These are phyloP conservation scores for Mrakia frigida DNA, from an alignment of 768 basidiomycete genomes.

Conservation along the genomic window DNA sequence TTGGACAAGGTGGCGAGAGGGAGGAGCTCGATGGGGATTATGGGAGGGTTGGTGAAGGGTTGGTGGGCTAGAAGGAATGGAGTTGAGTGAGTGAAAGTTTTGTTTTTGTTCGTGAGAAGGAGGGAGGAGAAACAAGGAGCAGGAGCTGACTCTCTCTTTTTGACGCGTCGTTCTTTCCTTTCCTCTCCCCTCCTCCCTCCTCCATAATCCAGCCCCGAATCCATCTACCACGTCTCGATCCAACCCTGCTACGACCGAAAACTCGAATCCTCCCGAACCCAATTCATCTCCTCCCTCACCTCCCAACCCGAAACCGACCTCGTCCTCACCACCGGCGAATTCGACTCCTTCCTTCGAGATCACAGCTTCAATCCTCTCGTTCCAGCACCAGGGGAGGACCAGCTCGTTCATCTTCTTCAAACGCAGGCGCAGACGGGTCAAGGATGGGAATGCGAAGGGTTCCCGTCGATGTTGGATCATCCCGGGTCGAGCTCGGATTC, in stretches of 20 bases:
- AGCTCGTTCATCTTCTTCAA: slow-evolving; percentile 19
- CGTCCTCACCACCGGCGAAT: slow-evolving; percentile 92
- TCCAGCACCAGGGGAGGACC: slow-evolving; percentile 51
- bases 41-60: slow-evolving; percentile 87
- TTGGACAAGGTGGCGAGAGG: slow-evolving; percentile 80
- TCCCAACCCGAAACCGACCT: slow-evolving; percentile 72
- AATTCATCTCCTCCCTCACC: slow-evolving; percentile 25
- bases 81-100: slow-evolving; percentile 55
- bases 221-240: slow-evolving; percentile 91
- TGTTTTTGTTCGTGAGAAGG: neutral
- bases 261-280: slow-evolving; percentile 83
- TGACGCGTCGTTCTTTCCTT: no score
- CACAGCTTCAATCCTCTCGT: slow-evolving; percentile 68
- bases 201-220: slow-evolving; percentile 64
- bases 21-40: slow-evolving; percentile 89
- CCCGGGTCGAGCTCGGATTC: slow-evolving; percentile 86
- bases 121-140: neutral
- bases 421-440: slow-evolving; percentile 1
- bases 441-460: slow-evolving; percentile 35
- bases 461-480: slow-evolving; percentile 73
- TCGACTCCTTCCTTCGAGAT: slow-evolving; percentile 76
- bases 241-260: slow-evolving; percentile 99
- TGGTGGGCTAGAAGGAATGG: slow-evolving; percentile 70
- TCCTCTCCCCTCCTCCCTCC: neutral
- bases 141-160: no score